A percentile compares a stretch with the other conserved stretches of the same genome.
These are phyloP conservation scores for Malus sylvestris DNA, from an alignment of 306 rosid genomes.

Conservation along the genomic window DNA sequence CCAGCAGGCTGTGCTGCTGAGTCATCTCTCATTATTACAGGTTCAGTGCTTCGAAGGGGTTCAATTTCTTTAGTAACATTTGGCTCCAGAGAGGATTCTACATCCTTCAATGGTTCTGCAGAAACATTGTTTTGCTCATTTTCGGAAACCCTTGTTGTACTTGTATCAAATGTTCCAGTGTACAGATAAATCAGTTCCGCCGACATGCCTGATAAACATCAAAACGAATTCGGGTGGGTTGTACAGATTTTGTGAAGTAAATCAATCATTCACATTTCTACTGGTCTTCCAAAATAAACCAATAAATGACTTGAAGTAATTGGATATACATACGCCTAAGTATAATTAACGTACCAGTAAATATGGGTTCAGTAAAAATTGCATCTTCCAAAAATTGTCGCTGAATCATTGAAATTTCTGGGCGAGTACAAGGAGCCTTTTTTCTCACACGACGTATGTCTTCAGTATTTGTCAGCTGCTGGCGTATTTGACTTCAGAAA, in stretches of 20 bases:
- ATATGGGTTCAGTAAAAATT: constrained; percentile 59
- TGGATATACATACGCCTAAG: neutral
- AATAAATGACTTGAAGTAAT: neutral
- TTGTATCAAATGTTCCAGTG: constrained; percentile 46
- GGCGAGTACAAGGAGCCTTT: constrained; percentile 87
- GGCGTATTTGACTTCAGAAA: constrained; percentile 72
- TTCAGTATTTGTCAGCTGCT: constrained; percentile 81
- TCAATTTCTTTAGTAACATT: constrained; percentile 36
- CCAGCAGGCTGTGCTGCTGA: constrained; percentile 37
- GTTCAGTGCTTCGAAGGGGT: constrained; percentile 21
- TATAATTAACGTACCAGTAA: constrained; percentile 49
- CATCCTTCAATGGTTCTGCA: constrained; percentile 37
- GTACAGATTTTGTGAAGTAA: neutral
- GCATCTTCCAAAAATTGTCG: constrained; percentile 81
- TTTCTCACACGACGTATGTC: constrained; percentile 87
- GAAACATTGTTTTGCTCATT: constrained; percentile 29
- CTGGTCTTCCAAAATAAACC: neutral
- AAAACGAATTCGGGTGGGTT: constrained; percentile 20
- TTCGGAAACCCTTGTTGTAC: constrained; percentile 47
- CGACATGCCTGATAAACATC: constrained; percentile 55
- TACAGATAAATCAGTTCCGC: constrained; percentile 48
- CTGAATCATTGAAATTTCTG: constrained; percentile 77
- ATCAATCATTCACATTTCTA: neutral
- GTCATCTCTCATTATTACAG: constrained; percentile 34
- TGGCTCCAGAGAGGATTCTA: constrained; percentile 34